Conservation (phyloP, 2,329 filamentous ascomycete species). For the Rutstroemia sp. region DNA sequence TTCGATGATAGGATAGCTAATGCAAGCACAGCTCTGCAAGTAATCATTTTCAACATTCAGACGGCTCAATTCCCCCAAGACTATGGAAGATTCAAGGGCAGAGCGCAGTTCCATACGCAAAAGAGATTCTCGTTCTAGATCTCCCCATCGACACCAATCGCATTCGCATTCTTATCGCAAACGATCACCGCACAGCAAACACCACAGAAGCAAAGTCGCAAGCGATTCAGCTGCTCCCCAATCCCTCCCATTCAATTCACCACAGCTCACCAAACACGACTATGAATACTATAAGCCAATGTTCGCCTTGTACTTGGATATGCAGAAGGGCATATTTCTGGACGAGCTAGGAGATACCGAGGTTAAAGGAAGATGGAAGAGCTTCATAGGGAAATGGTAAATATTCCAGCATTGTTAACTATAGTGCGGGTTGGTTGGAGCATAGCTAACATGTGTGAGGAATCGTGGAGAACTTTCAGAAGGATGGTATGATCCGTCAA, state of each 20-base stretch:
- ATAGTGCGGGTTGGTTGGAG: too few relatives aligned
- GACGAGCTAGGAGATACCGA: conserved; percentile 67
- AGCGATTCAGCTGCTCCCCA: conserved; percentile 22
- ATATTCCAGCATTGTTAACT: conserved; percentile 14
- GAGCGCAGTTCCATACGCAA: neutral
- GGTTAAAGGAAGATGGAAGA: conserved; percentile 81
- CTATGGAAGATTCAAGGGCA: too few relatives aligned
- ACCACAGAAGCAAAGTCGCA: conserved; percentile 26
- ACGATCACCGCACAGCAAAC: conserved; percentile 17
- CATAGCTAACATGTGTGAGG: conserved; percentile 46
- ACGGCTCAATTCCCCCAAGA: too few relatives aligned
- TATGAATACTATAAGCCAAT: conserved; percentile 59
- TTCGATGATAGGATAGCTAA: too few relatives aligned
- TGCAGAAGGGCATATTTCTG: conserved; percentile 73
- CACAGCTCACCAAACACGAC: conserved; percentile 61
- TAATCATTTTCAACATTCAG: too few relatives aligned
- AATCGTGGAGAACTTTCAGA: conserved; percentile 81
- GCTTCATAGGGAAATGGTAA: conserved; percentile 82
- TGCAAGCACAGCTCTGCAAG: too few relatives aligned
- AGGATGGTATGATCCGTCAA: conserved; percentile 86
- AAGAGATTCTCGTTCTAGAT: conserved; percentile 11
- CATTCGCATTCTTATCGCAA: conserved; percentile 13
- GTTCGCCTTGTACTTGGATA: conserved; percentile 77
- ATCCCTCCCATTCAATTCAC: conserved; percentile 57
- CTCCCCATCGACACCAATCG: conserved; percentile 9